Conservation (phyloP, 345 rosid species). For the Eucalyptus cloeziana region DNA sequence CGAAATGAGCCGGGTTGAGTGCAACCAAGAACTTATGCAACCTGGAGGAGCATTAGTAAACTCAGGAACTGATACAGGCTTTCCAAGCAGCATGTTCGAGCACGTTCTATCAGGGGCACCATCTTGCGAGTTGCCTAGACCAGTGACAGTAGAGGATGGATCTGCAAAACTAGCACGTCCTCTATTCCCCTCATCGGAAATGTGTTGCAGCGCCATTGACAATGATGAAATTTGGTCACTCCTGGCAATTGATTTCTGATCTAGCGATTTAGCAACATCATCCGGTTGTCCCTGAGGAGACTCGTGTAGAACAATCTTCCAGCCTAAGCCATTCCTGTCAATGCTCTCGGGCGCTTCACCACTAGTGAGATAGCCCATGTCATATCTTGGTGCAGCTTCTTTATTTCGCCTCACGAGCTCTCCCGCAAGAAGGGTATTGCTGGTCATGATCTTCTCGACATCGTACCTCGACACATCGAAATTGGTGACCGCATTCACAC, state of each 20-base stretch:
- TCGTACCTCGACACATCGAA: constrained; percentile 57
- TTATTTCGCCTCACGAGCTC: constrained; percentile 49
- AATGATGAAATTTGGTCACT: neutral
- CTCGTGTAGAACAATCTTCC: neutral
- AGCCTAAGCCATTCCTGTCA: neutral
- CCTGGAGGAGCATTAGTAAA: neutral
- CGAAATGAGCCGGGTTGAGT: neutral
- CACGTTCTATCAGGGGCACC: neutral
- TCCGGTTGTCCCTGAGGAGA: neutral
- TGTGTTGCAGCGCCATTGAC: neutral
- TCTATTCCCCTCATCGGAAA: neutral
- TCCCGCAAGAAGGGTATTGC: constrained; percentile 48
- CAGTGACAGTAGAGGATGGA: constrained; percentile 38
- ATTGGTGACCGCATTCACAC: constrained; percentile 67
- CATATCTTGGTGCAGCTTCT: neutral
- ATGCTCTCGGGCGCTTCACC: neutral
- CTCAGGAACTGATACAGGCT: neutral
- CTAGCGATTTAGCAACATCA: neutral
- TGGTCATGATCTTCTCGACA: constrained; percentile 54
- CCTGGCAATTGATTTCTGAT: neutral
- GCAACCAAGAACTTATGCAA: neutral
- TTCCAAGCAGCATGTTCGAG: neutral
- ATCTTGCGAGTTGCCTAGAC: constrained; percentile 26
- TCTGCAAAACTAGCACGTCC: neutral
- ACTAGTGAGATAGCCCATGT: neutral